Percentiles rank a stretch among this genome's conserved stretches.
These are phyloP conservation scores for Dryas alaskensis DNA, from an alignment of 306 rosid species.

Conservation along the genomic window DNA sequence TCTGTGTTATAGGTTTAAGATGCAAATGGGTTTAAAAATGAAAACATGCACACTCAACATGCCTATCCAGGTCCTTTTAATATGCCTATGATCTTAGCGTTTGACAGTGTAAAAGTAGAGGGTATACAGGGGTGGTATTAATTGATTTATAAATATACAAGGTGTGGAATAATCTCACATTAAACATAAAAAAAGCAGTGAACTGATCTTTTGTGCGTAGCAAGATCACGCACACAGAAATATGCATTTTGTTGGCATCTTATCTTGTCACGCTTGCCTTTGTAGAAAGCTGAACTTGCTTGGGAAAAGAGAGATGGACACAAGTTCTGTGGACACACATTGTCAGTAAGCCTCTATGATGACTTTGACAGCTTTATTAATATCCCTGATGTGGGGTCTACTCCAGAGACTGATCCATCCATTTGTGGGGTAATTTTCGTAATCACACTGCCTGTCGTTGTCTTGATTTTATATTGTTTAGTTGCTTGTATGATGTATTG, in stretches of 20 bases:
- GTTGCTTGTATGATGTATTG: background rate
- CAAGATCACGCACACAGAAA: background rate
- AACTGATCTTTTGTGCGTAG: background rate
- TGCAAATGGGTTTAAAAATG: background rate
- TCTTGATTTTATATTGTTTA: background rate
- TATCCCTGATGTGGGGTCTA: background rate
- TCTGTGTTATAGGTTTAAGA: background rate
- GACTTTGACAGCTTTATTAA: background rate
- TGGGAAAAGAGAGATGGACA: slow-evolving; percentile 18
- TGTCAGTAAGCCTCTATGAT: slow-evolving; percentile 25
- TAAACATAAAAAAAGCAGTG: too few relatives aligned
- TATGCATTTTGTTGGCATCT: background rate
- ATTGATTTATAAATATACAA: background rate
- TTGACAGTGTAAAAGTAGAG: background rate
- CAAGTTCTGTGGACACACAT: background rate
- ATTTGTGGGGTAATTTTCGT: background rate
- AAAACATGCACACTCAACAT: background rate
- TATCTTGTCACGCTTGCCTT: background rate
- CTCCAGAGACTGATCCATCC: background rate
- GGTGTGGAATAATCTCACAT: background rate
- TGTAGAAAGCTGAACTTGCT: slow-evolving; percentile 25
- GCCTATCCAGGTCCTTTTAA: background rate
- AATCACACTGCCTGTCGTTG: background rate
- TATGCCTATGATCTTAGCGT: background rate
- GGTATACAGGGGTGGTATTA: background rate